A percentile compares a stretch with the other conserved stretches of the same genome.
Evolutionary conservation across 2,329 filamentous ascomycete species (phyloP).

Genomic region (Cryphonectria nitschkei): DNA sequence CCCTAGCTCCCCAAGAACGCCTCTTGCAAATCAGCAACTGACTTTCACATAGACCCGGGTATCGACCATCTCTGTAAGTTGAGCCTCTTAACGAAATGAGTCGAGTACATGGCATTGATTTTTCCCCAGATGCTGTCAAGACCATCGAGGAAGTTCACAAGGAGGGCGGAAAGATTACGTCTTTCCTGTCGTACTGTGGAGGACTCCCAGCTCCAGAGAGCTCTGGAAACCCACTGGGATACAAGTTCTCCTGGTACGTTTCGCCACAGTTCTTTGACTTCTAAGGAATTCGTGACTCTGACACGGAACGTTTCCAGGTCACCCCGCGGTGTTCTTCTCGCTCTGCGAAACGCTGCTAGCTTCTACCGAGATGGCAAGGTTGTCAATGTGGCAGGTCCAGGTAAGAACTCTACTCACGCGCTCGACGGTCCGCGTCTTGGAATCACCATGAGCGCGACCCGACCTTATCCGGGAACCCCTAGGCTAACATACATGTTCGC

Average conservation of each 20-base stretch:
- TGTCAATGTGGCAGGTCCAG: slow-evolving; percentile 60
- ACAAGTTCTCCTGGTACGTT: slow-evolving; percentile 74
- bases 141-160: slow-evolving; percentile 87
- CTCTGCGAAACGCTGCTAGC: slow-evolving; percentile 82
- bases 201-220: slow-evolving; percentile 72
- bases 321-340: slow-evolving; percentile 82
- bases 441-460: neutral
- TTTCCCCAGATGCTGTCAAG: slow-evolving; percentile 70
- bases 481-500: slow-evolving; percentile 34
- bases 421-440: neutral
- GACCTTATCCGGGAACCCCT: too few species aligned
- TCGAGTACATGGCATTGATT: neutral
- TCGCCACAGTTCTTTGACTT: too few species aligned
- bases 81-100: too few species aligned
- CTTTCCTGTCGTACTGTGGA: slow-evolving; percentile 85
- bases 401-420: neutral
- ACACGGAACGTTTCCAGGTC: slow-evolving; percentile 42
- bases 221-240: slow-evolving; percentile 88
- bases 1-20: too few species aligned
- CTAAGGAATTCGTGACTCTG: neutral
- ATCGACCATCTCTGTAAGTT: slow-evolving; percentile 64
- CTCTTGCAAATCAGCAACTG: neutral
- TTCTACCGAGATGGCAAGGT: slow-evolving; percentile 80
- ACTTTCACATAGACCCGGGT: slow-evolving; percentile 58
- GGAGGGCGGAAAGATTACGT: slow-evolving; percentile 80